Percentiles rank a stretch among this genome's conserved stretches.
These are phyloP conservation scores for Perkinsus chesapeaki DNA, from an alignment of 169 alveolate genomes.

Conservation along the genomic window DNA sequence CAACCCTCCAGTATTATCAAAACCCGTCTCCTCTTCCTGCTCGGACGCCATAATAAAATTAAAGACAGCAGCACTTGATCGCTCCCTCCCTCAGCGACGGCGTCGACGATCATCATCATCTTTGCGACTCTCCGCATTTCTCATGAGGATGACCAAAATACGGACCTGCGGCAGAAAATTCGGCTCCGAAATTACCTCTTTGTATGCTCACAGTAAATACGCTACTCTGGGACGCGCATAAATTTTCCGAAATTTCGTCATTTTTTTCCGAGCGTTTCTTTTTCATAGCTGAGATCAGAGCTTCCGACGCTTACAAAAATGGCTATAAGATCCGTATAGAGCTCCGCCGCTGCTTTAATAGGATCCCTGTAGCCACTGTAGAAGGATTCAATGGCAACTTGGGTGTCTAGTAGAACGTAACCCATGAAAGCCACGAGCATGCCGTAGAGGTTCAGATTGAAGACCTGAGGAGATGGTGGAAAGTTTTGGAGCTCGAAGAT, in stretches of 20 bases:
- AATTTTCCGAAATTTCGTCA: no score
- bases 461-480: neutral
- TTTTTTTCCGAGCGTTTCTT: no score
- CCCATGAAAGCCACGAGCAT: conserved; percentile 17
- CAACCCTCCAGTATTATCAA: no score
- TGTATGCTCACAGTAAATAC: no score
- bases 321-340: conserved; percentile 16
- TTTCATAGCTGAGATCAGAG: neutral
- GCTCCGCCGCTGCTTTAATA: neutral
- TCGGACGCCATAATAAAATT: neutral
- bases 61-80: neutral
- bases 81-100: neutral
- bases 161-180: neutral
- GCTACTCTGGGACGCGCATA: no score
- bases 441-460: conserved; percentile 8
- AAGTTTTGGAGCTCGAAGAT: no score
- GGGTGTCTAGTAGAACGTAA: conserved; percentile 19
- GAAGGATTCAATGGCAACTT: conserved; percentile 10
- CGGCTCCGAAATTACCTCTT: neutral
- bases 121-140: neutral
- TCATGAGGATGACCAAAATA: neutral
- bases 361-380: conserved; percentile 16
- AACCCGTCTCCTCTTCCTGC: neutral
- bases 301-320: conserved; percentile 10
- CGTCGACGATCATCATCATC: neutral